Conservation (phyloP, 192 early-diverging fungal species). For the Chytriomyces hyalinus region DNA sequence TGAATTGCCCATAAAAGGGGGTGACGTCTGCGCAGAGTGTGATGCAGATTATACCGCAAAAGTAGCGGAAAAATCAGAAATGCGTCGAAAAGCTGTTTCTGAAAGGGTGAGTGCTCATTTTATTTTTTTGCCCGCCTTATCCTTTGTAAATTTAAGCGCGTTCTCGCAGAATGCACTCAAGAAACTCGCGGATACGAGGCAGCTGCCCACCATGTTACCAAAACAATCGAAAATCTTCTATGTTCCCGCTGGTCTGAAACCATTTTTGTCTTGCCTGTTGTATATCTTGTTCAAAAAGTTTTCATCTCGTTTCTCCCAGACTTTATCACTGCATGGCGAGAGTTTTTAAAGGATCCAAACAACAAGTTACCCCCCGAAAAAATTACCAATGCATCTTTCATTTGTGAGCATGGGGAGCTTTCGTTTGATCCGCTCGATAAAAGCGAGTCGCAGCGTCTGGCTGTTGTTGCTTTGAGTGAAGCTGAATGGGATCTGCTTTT, state of each 20-base stretch:
- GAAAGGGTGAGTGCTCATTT: background rate
- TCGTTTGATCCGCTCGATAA: conserved; percentile 18
- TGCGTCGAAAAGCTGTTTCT: background rate
- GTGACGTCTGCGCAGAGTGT: conserved; percentile 3
- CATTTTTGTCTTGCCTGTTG: background rate
- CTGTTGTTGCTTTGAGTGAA: background rate
- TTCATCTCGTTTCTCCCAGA: background rate
- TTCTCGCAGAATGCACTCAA: conserved; percentile 1
- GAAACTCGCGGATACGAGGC: conserved; percentile 11
- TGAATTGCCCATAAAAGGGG: background rate
- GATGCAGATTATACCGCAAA: background rate
- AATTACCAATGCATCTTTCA: conserved; percentile 7
- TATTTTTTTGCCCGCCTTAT: background rate
- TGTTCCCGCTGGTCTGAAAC: conserved; percentile 11
- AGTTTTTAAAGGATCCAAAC: conserved; percentile 10
- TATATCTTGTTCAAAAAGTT: background rate
- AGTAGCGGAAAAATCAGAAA: background rate
- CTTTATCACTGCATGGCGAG: conserved; percentile 8
- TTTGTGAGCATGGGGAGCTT: background rate
- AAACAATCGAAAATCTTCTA: background rate
- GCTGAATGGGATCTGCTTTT: conserved; percentile 8
- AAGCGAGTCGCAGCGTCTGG: background rate
- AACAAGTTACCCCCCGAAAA: background rate
- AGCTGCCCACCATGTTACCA: background rate
- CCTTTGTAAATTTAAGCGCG: background rate